These are phyloP conservation scores for Phyllosticta citriasiana DNA, from an alignment of 2,329 filamentous ascomycete species.

Conservation along the genomic window DNA sequence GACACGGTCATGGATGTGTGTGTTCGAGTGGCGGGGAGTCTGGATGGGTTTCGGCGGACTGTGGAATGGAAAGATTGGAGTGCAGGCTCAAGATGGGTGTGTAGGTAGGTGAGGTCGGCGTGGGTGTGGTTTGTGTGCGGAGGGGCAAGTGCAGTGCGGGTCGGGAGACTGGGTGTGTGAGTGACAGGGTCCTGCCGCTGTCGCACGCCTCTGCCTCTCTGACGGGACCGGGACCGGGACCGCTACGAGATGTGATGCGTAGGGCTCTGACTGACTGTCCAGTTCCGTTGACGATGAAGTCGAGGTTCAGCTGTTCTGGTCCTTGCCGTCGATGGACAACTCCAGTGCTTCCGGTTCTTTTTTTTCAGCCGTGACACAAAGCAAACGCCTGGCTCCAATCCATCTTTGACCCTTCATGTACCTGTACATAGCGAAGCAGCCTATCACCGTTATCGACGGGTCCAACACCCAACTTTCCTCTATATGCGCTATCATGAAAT, in stretches of 20 bases:
- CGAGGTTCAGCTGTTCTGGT: too few relatives aligned
- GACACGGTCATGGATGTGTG: constrained; percentile 3
- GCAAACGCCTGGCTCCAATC: too few relatives aligned
- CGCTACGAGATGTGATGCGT: background rate
- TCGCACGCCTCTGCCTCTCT: background rate
- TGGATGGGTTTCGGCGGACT: background rate
- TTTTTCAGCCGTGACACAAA: too few relatives aligned
- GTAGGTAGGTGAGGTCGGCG: background rate
- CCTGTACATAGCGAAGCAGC: too few relatives aligned
- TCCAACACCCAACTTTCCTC: background rate
- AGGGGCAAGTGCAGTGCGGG: background rate
- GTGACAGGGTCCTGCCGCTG: background rate
- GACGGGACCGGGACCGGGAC: too few relatives aligned
- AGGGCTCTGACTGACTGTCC: background rate
- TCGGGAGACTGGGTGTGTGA: background rate
- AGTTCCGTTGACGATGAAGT: too few relatives aligned
- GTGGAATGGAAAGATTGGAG: background rate
- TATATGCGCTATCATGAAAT: background rate
- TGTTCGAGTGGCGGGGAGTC: background rate
- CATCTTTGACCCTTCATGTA: too few relatives aligned
- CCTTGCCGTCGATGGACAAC: too few relatives aligned
- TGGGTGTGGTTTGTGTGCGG: background rate
- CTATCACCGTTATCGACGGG: too few relatives aligned
- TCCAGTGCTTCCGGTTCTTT: too few relatives aligned
- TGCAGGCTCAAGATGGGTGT: background rate